These are phyloP conservation scores for Trametes pubescens DNA, from an alignment of 1,284 basidiomycete species.

Conservation along the genomic window DNA sequence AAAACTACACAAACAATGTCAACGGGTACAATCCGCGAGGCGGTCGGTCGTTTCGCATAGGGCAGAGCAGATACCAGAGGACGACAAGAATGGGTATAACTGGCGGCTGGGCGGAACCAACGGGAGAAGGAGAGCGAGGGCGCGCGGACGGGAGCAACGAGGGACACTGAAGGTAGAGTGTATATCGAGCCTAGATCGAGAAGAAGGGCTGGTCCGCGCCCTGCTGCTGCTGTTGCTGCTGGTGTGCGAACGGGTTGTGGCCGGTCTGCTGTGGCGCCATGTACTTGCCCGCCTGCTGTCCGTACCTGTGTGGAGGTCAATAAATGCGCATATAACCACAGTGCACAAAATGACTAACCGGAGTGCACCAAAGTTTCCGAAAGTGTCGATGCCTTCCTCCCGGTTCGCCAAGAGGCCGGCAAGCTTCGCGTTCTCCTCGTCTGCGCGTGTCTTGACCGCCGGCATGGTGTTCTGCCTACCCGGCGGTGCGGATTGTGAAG, in stretches of 20 bases:
- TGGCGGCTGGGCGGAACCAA: not conserved
- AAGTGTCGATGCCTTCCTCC: constrained; percentile 90
- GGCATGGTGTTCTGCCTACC: constrained; percentile 27
- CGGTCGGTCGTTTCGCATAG: constrained; percentile 5
- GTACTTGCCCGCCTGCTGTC: constrained; percentile 67
- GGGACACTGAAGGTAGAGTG: not conserved
- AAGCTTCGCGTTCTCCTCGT: constrained; percentile 77
- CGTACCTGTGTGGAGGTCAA: constrained; percentile 56
- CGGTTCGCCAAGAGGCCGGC: constrained; percentile 85
- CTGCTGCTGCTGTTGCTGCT: constrained; percentile 59
- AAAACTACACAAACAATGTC: constrained; percentile 1
- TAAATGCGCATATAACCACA: constrained; percentile 4
- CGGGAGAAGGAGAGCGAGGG: constrained; percentile 2
- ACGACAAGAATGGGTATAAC: constrained; percentile 2
- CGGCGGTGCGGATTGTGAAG: constrained; percentile 43
- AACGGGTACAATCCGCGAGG: not conserved
- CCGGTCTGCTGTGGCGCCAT: constrained; percentile 55
- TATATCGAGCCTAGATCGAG: constrained; percentile 58
- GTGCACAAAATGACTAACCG: constrained; percentile 53
- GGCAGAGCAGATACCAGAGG: not conserved
- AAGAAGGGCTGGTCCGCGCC: constrained; percentile 85
- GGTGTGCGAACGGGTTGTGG: constrained; percentile 83
- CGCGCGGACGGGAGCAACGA: constrained; percentile 25
- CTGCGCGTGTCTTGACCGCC: constrained; percentile 39
- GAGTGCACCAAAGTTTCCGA: constrained; percentile 86